These are phyloP conservation scores for Sequoia sempervirens DNA, from an alignment of 75 land plant species.

Conservation along the genomic window DNA sequence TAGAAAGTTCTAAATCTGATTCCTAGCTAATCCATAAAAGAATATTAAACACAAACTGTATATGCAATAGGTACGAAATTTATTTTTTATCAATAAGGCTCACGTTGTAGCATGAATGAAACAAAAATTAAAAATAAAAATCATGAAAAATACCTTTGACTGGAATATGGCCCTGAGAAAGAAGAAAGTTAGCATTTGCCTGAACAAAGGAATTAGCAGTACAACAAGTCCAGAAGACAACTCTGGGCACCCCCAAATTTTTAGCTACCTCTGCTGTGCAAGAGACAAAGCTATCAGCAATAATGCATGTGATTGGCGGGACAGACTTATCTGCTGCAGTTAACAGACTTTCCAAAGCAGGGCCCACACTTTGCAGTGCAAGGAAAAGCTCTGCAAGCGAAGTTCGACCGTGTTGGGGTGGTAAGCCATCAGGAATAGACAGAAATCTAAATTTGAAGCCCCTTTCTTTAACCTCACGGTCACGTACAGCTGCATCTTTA, in stretches of 20 bases:
- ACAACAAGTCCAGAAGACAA: neutral
- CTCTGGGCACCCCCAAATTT: neutral
- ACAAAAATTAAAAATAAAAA: no score
- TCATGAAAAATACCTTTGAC: neutral
- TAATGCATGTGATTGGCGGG: neutral
- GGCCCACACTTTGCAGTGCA: neutral
- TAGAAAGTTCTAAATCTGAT: no score
- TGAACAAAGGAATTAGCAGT: neutral
- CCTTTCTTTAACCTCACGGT: neutral
- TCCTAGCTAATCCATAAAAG: no score
- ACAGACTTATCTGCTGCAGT: neutral
- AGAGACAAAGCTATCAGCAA: neutral
- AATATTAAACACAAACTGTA: no score
- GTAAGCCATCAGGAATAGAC: neutral
- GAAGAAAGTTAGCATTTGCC: neutral
- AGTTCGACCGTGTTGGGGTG: constrained; percentile 1
- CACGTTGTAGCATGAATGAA: no score
- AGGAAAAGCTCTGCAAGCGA: constrained; percentile 2
- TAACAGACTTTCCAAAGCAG: neutral
- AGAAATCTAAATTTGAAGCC: neutral
- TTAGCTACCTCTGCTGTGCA: neutral
- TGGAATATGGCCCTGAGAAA: neutral
- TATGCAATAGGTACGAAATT: no score
- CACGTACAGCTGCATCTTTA: neutral
- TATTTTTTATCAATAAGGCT: no score